A percentile compares a stretch with the other conserved stretches of the same genome.
Evolutionary conservation across 2,329 filamentous ascomycete genomes (phyloP).

Genomic region (Alternaria arborescens): DNA sequence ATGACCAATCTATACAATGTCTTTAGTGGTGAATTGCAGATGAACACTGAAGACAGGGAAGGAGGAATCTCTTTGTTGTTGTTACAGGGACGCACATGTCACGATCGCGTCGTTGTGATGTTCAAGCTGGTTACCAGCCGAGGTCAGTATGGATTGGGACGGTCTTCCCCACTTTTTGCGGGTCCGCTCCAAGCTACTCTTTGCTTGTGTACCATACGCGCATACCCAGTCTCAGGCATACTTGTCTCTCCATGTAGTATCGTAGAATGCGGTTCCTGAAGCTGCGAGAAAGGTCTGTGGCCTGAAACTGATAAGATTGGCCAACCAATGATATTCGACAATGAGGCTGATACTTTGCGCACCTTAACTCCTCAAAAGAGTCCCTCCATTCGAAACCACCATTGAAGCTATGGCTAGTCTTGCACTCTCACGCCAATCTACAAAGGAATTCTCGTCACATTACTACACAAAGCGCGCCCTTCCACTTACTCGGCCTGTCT

Average conservation of each 20-base stretch:
- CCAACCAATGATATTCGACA: too few relatives aligned
- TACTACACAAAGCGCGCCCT: background rate
- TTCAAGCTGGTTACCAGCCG: background rate
- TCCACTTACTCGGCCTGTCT: background rate
- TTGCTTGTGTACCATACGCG: background rate
- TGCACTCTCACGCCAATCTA: background rate
- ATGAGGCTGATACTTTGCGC: background rate
- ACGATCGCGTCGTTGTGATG: conserved; percentile 8
- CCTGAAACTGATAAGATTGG: background rate
- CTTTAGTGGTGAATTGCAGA: background rate
- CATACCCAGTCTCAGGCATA: too few relatives aligned
- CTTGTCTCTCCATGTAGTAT: too few relatives aligned
- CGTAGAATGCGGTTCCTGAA: background rate
- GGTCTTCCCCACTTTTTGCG: conserved; percentile 15
- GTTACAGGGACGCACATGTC: background rate
- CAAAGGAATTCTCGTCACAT: background rate
- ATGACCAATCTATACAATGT: background rate
- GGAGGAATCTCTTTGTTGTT: background rate
- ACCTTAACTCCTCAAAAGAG: background rate
- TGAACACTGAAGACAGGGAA: background rate
- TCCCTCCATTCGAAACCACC: background rate
- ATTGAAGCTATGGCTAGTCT: too few relatives aligned
- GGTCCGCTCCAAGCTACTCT: background rate
- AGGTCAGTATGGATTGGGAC: conserved; percentile 8
- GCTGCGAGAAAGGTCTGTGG: background rate